Evolutionary conservation across 164 flowering plant species (phyloP).

Genomic region (Kalanchoe fedtschenkoi): DNA sequence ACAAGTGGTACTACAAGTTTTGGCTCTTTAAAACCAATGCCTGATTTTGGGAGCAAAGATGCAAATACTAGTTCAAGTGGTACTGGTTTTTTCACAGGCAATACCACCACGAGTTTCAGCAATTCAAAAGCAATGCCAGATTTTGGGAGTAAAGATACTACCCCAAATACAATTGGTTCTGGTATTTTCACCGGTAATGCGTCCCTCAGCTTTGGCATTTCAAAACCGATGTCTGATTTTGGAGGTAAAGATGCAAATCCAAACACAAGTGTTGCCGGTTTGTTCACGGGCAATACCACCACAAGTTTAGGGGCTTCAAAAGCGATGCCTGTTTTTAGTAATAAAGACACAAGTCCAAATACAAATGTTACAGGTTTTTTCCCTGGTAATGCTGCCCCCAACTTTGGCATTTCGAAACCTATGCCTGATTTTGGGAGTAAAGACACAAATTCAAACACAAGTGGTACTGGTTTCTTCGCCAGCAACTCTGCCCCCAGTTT

Average conservation of each 20-base stretch:
- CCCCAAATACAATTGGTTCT: neutral
- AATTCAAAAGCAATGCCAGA: neutral
- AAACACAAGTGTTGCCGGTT: constrained; percentile 20
- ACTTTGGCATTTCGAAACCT: neutral
- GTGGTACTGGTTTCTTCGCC: constrained; percentile 20
- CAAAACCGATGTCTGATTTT: too few species aligned
- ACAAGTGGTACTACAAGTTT: constrained; percentile 19
- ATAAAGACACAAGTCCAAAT: constrained; percentile 10
- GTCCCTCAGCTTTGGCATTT: neutral
- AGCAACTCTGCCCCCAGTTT: neutral
- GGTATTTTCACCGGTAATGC: neutral
- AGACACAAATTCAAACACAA: constrained; percentile 10
- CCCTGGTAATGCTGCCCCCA: neutral
- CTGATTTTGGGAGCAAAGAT: constrained; percentile 30
- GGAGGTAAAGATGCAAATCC: too few species aligned
- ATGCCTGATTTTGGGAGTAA: constrained; percentile 5
- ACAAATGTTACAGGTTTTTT: neutral
- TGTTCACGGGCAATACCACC: constrained; percentile 10
- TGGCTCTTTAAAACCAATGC: constrained; percentile 19
- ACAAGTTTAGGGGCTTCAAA: neutral
- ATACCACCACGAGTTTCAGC: neutral
- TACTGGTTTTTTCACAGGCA: constrained; percentile 16
- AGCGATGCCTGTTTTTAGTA: neutral
- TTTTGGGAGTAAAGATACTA: constrained; percentile 4
- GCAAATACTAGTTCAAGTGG: constrained; percentile 21